Evolutionary conservation across 768 basidiomycete genomes (phyloP).

Genomic region (Termitomyces bulborhizus): DNA sequence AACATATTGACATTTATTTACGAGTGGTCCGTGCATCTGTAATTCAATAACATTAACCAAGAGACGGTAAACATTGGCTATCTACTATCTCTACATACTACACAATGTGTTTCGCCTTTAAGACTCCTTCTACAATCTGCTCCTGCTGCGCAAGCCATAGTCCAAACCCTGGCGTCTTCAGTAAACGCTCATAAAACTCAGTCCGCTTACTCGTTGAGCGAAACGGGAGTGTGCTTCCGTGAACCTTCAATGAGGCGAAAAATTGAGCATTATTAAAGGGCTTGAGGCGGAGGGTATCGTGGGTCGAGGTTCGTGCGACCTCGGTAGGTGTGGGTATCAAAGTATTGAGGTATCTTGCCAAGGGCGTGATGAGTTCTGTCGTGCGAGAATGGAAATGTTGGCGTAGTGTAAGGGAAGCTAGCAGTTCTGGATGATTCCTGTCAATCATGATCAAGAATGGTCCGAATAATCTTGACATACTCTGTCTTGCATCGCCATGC

Average conservation of each 20-base stretch:
- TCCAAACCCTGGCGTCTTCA: slow-evolving; percentile 73
- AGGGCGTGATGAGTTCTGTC: slow-evolving; percentile 78
- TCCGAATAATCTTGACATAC: slow-evolving; percentile 33
- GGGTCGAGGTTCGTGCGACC: slow-evolving; percentile 27
- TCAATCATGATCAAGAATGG: slow-evolving; percentile 1
- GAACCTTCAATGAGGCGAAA: slow-evolving; percentile 62
- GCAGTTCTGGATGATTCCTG: slow-evolving; percentile 37
- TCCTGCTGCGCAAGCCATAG: slow-evolving; percentile 77
- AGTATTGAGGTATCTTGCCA: slow-evolving; percentile 87
- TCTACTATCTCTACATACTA: not conserved
- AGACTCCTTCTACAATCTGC: slow-evolving; percentile 54
- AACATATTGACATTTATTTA: slow-evolving; percentile 17
- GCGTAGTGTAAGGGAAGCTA: slow-evolving; percentile 61
- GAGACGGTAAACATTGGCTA: too few species aligned
- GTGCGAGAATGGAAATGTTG: slow-evolving; percentile 84
- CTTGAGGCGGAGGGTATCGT: slow-evolving; percentile 43
- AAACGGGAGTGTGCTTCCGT: slow-evolving; percentile 72
- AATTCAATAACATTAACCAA: not conserved
- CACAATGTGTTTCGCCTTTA: slow-evolving; percentile 26
- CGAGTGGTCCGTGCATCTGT: slow-evolving; percentile 13
- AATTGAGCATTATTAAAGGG: slow-evolving; percentile 68
- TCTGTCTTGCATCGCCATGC: slow-evolving; percentile 36
- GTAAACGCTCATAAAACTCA: slow-evolving; percentile 75
- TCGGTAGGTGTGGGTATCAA: slow-evolving; percentile 72
- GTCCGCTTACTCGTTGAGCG: slow-evolving; percentile 54